Conservation (phyloP, 2,329 filamentous ascomycete genomes). For the Penicillium rolfsii region DNA sequence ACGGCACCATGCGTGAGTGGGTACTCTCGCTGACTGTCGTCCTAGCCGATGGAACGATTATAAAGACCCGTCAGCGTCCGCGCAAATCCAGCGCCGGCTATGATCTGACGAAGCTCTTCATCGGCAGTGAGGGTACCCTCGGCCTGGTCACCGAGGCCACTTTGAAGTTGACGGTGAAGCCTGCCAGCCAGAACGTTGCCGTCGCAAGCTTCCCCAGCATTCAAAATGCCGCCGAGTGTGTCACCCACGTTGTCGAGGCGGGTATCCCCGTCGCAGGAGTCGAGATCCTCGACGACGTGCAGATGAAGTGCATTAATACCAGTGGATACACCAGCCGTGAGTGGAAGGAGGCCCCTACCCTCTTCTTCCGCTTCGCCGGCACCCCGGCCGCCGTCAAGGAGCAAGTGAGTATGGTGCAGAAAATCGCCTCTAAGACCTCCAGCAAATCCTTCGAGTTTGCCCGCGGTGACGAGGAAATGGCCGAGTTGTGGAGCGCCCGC, state of each 20-base stretch:
- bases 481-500: conserved; percentile 73
- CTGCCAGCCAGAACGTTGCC: conserved; percentile 78
- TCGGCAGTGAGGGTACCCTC: conserved; percentile 88
- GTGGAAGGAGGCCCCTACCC: conserved; percentile 71
- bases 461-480: conserved; percentile 63
- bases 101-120: conserved; percentile 85
- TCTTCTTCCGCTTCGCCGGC: conserved; percentile 77
- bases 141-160: conserved; percentile 90
- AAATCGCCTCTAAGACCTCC: conserved; percentile 58
- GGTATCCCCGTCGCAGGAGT: conserved; percentile 88
- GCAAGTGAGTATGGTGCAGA: conserved; percentile 63
- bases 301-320: conserved; percentile 73
- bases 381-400: conserved; percentile 66
- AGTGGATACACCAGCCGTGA: conserved; percentile 50
- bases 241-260: conserved; percentile 75
- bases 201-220: conserved; percentile 69
- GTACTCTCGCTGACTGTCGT: conserved; percentile 85
- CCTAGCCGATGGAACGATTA: conserved; percentile 83
- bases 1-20: conserved; percentile 95
- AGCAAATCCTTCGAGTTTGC: conserved; percentile 71
- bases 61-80: conserved; percentile 85
- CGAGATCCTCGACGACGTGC: conserved; percentile 88
- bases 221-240: conserved; percentile 75
- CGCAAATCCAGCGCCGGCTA: conserved; percentile 91
- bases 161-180: conserved; percentile 81